These are phyloP conservation scores for Puccinia hordei DNA, from an alignment of 1,284 basidiomycete species.

Conservation along the genomic window DNA sequence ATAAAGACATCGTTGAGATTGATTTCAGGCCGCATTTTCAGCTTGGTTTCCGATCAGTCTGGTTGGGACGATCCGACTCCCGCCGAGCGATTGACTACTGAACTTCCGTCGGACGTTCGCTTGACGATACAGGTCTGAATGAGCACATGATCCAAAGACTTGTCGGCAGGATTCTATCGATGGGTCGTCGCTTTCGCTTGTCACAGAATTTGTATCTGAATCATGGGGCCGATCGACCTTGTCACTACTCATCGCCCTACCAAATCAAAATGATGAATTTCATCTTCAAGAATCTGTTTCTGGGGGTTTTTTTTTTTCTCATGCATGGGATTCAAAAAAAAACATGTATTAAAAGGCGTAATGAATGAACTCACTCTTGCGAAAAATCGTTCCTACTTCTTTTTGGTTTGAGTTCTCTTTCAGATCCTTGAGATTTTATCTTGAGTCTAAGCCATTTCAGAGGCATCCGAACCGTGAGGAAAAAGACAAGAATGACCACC, in stretches of 20 bases:
- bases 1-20: too few species aligned
- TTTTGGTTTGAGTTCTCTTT: not conserved
- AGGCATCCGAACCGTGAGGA: not conserved
- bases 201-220: too few species aligned
- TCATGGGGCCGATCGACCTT: too few species aligned
- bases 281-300: too few species aligned
- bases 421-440: not conserved
- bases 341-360: too few species aligned
- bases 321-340: too few species aligned
- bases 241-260: too few species aligned
- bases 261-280: too few species aligned
- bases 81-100: slow-evolving; percentile 12
- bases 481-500: not conserved
- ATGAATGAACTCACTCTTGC: not conserved
- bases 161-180: not conserved
- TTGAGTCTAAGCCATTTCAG: slow-evolving; percentile 1
- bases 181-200: too few species aligned
- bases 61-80: slow-evolving; percentile 19
- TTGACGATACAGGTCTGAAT: not conserved
- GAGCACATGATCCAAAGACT: not conserved
- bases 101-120: slow-evolving; percentile 10
- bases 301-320: too few species aligned
- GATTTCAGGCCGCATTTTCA: too few species aligned
- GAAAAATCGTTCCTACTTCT: not conserved
- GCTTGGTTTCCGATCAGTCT: not conserved